Evolutionary conservation across 495 filamentous ascomycete species (phyloP).

Genomic region (Aspergillus biplanus): DNA sequence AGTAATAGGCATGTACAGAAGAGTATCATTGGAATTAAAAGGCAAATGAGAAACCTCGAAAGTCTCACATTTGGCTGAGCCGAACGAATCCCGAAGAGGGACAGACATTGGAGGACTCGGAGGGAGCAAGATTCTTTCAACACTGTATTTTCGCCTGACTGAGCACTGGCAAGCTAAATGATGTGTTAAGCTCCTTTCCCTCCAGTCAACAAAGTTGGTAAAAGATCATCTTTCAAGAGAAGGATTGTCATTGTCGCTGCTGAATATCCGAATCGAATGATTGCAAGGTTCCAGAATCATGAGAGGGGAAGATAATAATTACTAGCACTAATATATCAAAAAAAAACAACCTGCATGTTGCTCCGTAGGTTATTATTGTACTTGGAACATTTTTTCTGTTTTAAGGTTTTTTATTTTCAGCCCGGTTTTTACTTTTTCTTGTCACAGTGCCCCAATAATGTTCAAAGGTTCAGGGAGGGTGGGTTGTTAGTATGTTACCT

Average conservation of each 20-base stretch:
- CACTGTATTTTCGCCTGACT: not conserved
- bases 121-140: no score
- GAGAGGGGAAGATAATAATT: not conserved
- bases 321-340: not conserved
- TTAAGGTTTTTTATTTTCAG: not conserved
- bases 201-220: not conserved
- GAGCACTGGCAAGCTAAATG: not conserved
- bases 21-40: no score
- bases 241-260: not conserved
- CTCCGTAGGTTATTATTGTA: no score
- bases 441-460: not conserved
- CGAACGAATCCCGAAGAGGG: no score
- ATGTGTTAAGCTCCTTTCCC: not conserved
- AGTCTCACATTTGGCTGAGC: no score
- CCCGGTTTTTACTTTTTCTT: not conserved
- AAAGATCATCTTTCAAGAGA: not conserved
- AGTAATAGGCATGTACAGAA: no score
- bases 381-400: no score
- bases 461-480: not conserved
- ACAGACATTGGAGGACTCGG: no score
- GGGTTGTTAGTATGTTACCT: no score
- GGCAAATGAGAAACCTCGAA: no score
- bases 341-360: no score
- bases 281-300: no score
- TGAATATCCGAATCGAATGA: not conserved